phyloP scores from a whole-genome alignment of 352 stramenopile species.

The Pythium myriotylum region DNA sequence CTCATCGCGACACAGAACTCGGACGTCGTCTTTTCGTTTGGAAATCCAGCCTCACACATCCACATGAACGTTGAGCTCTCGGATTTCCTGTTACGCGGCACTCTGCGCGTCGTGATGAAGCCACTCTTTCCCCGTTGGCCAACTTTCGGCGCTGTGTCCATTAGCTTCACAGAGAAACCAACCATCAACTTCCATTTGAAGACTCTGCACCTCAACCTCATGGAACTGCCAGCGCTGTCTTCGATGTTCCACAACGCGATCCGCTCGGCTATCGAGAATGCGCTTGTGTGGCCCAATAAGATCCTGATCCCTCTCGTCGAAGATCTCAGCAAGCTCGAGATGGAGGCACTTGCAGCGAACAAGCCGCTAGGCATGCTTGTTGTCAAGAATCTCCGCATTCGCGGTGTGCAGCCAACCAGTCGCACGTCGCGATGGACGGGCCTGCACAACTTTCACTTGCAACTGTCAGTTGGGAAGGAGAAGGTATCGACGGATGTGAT shows the following conservation, averaged over 20 bases:
- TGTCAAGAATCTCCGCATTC: conserved; percentile 37
- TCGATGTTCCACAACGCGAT: conserved; percentile 46
- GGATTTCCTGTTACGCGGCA: conserved; percentile 46
- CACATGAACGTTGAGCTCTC: conserved; percentile 45
- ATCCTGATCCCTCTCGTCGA: conserved; percentile 47
- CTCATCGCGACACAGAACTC: conserved; percentile 47
- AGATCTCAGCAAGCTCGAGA: conserved; percentile 49
- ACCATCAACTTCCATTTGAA: conserved; percentile 52
- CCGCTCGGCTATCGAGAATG: conserved; percentile 36
- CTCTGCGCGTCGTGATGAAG: conserved; percentile 47
- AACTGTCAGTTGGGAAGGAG: conserved; percentile 38
- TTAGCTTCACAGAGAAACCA: conserved; percentile 50
- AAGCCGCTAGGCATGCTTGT: conserved; percentile 45
- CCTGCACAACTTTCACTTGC: conserved; percentile 36
- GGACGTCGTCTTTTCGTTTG: conserved; percentile 48
- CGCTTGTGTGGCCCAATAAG: conserved; percentile 48
- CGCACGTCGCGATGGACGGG: conserved; percentile 39
- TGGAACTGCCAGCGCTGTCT: conserved; percentile 47
- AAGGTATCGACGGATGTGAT: conserved; percentile 31
- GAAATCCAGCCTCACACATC: conserved; percentile 37
- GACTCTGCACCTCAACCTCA: conserved; percentile 45
- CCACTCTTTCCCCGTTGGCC: conserved; percentile 50
- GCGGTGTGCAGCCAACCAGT: conserved; percentile 31
- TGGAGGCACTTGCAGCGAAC: conserved; percentile 41
- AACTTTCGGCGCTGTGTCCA: conserved; percentile 39